These are phyloP conservation scores for Blepharisma stoltei DNA, from an alignment of 73 alveolate species.

Conservation along the genomic window DNA sequence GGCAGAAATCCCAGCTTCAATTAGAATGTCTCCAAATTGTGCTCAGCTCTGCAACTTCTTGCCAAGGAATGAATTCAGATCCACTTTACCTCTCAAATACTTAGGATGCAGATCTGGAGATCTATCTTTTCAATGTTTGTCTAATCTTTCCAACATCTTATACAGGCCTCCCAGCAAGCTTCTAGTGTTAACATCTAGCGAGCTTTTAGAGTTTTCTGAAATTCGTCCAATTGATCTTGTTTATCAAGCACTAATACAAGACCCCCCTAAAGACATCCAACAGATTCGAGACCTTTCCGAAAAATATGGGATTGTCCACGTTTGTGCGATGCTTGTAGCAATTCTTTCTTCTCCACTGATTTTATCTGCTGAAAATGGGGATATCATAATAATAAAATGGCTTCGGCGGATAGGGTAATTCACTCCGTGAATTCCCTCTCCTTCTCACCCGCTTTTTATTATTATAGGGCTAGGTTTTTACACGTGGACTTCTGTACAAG, in stretches of 20 bases:
- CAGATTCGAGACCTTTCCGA: not conserved
- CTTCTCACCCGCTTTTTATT: too few relatives aligned
- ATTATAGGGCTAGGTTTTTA: too few relatives aligned
- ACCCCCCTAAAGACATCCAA: not conserved
- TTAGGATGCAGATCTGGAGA: not conserved
- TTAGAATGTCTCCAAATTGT: not conserved
- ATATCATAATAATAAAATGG: too few relatives aligned
- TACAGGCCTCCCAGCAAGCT: slow-evolving; percentile 15
- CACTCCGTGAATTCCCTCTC: too few relatives aligned
- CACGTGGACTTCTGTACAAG: too few relatives aligned
- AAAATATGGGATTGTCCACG: slow-evolving; percentile 7
- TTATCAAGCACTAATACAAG: not conserved
- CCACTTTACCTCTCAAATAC: not conserved
- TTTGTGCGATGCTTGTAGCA: not conserved
- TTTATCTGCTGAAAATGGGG: not conserved
- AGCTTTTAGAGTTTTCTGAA: not conserved
- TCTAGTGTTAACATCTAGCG: not conserved
- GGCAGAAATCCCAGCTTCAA: not conserved
- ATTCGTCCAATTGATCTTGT: slow-evolving; percentile 13
- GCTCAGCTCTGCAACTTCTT: not conserved
- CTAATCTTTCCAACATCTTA: not conserved
- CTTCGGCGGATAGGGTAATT: too few relatives aligned
- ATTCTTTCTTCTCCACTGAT: not conserved
- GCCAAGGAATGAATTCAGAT: slow-evolving; percentile 9
- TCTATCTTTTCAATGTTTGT: not conserved